A percentile compares a stretch with the other conserved stretches of the same genome.
Conservation (phyloP, 2,329 filamentous ascomycete species). For the Diplodia scrobiculata region DNA sequence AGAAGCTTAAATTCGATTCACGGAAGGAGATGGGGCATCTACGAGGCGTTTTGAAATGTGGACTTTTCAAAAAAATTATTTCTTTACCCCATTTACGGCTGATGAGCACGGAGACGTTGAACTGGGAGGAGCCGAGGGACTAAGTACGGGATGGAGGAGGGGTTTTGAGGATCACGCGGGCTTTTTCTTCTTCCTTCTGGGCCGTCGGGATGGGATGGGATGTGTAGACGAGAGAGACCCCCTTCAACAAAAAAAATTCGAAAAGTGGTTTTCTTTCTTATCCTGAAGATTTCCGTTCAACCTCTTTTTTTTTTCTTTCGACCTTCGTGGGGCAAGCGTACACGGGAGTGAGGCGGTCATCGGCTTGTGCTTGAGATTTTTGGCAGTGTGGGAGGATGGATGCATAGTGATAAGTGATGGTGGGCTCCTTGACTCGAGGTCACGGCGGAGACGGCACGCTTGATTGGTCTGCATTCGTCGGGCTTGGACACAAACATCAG, state of each 20-base stretch:
- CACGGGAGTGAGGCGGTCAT: background rate
- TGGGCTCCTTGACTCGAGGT: slow-evolving; percentile 1
- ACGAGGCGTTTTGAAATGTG: slow-evolving; percentile 26
- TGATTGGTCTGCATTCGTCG: background rate
- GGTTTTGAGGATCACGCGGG: background rate
- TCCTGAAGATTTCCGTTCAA: background rate
- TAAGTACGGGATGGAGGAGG: background rate
- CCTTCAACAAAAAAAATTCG: background rate
- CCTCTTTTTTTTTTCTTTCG: background rate
- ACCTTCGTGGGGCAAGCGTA: background rate
- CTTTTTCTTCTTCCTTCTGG: background rate
- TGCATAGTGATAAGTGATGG: no score
- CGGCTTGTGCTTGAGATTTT: background rate
- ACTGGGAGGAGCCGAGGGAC: background rate
- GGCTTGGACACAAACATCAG: background rate
- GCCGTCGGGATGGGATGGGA: background rate
- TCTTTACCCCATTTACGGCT: slow-evolving; percentile 10
- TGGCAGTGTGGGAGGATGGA: background rate
- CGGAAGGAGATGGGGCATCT: slow-evolving; percentile 10
- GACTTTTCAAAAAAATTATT: background rate
- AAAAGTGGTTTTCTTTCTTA: slow-evolving; percentile 8
- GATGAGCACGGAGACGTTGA: background rate
- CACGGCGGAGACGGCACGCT: background rate
- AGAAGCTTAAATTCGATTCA: background rate
- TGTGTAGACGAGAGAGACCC: slow-evolving; percentile 16